A percentile compares a stretch with the other conserved stretches of the same genome.
Conservation (phyloP, 2,329 filamentous ascomycete genomes). For the Verticillium longisporum region DNA sequence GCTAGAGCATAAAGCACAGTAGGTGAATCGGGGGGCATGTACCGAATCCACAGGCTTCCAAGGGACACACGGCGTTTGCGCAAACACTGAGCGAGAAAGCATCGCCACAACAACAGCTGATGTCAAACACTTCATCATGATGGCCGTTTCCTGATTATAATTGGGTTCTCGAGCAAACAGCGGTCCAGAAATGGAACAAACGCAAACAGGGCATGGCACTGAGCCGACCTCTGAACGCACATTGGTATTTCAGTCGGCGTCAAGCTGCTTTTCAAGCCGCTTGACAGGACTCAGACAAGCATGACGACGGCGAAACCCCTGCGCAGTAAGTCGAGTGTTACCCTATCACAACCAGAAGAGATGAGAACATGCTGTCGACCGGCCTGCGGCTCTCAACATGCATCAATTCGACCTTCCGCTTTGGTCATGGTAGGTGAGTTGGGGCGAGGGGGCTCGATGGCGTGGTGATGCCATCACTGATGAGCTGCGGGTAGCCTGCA, state of each 20-base stretch:
- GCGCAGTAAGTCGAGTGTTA: neutral
- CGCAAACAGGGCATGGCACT: neutral
- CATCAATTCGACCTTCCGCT: neutral
- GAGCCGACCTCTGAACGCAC: neutral
- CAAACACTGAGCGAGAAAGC: neutral
- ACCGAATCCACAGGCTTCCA: slow-evolving; percentile 1
- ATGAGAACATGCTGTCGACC: neutral
- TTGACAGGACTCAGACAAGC: neutral
- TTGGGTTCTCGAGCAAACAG: neutral
- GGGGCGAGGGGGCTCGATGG: neutral
- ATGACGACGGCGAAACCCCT: neutral
- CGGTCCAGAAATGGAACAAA: neutral
- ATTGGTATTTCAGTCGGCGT: neutral
- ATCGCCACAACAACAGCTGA: neutral
- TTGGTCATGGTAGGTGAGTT: neutral
- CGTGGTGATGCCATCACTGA: neutral
- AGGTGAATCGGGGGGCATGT: neutral
- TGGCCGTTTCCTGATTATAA: neutral
- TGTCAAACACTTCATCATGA: neutral
- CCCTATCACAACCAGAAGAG: neutral
- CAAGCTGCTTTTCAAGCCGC: neutral
- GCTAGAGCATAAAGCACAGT: neutral
- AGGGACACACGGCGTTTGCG: slow-evolving; percentile 1
- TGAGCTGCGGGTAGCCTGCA: neutral
- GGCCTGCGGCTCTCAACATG: neutral